Evolutionary conservation across 1,139 yeast genomes (phyloP).

Genomic region (Kazachstania sp.): DNA sequence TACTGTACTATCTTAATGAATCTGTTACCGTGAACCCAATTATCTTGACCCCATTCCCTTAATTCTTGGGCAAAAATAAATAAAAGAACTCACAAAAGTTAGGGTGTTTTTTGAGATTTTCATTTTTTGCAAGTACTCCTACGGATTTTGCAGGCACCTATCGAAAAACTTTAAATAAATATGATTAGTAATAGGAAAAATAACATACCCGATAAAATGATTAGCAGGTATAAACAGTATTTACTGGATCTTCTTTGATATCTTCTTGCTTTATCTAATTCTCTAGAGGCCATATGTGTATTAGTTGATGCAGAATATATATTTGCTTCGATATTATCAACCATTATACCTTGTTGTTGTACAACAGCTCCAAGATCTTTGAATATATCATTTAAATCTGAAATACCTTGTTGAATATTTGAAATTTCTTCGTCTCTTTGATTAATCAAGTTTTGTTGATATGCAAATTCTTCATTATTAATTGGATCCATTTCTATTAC

Average conservation of each 20-base stretch:
- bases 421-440: slow-evolving; percentile 84
- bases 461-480: slow-evolving; percentile 77
- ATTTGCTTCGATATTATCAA: slow-evolving; percentile 83
- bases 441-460: slow-evolving; percentile 68
- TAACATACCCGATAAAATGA: slow-evolving; percentile 49
- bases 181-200: slow-evolving; percentile 39
- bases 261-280: slow-evolving; percentile 66
- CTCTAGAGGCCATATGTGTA: slow-evolving; percentile 62
- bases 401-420: slow-evolving; percentile 77
- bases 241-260: slow-evolving; percentile 70
- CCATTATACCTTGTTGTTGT: slow-evolving; percentile 73
- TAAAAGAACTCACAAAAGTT: too few species aligned
- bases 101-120: too few species aligned
- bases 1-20: too few species aligned
- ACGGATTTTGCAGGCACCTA: too few species aligned
- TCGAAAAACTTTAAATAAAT: slow-evolving; percentile 13
- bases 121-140: too few species aligned
- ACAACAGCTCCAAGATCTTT: slow-evolving; percentile 76
- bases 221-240: slow-evolving; percentile 61
- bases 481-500: slow-evolving; percentile 61
- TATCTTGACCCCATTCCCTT: too few species aligned
- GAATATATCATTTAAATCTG: slow-evolving; percentile 81
- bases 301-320: slow-evolving; percentile 59
- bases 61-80: too few species aligned
- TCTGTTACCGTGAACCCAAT: too few species aligned